A percentile compares a stretch with the other conserved stretches of the same genome.
Evolutionary conservation across 176 grass and related monocot species (phyloP).

Genomic region (Zea luxurians): DNA sequence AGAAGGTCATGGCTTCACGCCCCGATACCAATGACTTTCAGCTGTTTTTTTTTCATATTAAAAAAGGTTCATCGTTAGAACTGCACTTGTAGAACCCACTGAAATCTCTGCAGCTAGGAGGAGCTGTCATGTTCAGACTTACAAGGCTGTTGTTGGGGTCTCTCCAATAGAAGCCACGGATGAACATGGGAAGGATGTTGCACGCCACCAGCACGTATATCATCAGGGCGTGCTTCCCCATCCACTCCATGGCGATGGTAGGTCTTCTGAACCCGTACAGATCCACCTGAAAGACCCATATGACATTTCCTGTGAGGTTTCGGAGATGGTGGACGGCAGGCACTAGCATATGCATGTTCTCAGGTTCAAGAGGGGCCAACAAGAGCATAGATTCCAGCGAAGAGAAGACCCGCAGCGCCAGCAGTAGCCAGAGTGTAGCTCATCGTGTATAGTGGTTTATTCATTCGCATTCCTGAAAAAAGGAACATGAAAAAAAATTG

Average conservation of each 20-base stretch:
- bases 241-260: slow-evolving; percentile 67
- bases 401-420: slow-evolving; percentile 60
- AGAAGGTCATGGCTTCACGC: slow-evolving; percentile 29
- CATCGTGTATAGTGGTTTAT: slow-evolving; percentile 79
- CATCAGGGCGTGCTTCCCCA: slow-evolving; percentile 77
- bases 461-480: slow-evolving; percentile 68
- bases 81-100: background rate
- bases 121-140: slow-evolving; percentile 34
- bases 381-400: slow-evolving; percentile 63
- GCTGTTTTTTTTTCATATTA: slow-evolving; percentile 33
- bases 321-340: background rate
- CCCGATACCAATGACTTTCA: slow-evolving; percentile 42
- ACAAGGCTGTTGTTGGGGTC: slow-evolving; percentile 87
- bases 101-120: slow-evolving; percentile 4
- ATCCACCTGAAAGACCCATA: slow-evolving; percentile 62
- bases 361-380: slow-evolving; percentile 42
- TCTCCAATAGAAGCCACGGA: slow-evolving; percentile 91
- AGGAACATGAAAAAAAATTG: background rate
- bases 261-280: slow-evolving; percentile 62
- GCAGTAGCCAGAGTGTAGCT: slow-evolving; percentile 73
- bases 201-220: slow-evolving; percentile 78
- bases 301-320: background rate
- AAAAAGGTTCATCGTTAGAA: background rate
- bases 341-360: background rate
- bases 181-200: slow-evolving; percentile 83